Evolutionary conservation across 257 asterid genomes (phyloP), one percentile per base, ranked within the genome.

Genomic region (Salvia miltiorrhiza): DNA sequence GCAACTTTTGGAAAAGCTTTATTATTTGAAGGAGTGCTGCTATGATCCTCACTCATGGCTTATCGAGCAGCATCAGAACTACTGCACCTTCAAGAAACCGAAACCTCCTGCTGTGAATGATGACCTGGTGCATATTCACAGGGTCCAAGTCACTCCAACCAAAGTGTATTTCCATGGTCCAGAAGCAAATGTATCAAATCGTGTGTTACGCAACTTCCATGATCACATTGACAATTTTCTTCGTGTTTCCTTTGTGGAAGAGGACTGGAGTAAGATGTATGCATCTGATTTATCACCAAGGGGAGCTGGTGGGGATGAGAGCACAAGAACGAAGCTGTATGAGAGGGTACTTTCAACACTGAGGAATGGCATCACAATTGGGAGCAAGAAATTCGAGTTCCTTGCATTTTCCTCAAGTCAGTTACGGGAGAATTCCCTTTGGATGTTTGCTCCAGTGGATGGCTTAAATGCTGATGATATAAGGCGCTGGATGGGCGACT

Each of bases 341-440:
- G 73, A 83, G 61, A 83, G 96, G 81, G 74, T 90, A 40, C 80
- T 87, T 60, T 78, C 87, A 45, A 86, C 80, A 2, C 85, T 93
- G 9, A 75, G 72, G 76, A 77, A 81, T 3, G 99, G 96, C 33
- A 82, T 93, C 16, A 57, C 16, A 50, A 93, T 93, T 69, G 97
- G 99, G 32, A 64, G 79, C 65, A 84, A 86, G 78, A 84, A 69
- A 58, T 90, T 90, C 23, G 96, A 93, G 3, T 93, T 93, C 80
- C 95, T 93, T 45, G 97, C 99, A 13, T 93, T 90, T 76, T 93
- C 97, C 14, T 88, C 97, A 0, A 93, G 98, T 71, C 96, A 93
- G 69, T 63, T 93, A 73, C 79, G 92, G 49, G 98, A 93, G 1
- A 88, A 88, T 69, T 88, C 97, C 33, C 78, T 78, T 24, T 93